phyloP scores from a whole-genome alignment of 1,284 basidiomycete species.

The Phlebopus sp. region DNA sequence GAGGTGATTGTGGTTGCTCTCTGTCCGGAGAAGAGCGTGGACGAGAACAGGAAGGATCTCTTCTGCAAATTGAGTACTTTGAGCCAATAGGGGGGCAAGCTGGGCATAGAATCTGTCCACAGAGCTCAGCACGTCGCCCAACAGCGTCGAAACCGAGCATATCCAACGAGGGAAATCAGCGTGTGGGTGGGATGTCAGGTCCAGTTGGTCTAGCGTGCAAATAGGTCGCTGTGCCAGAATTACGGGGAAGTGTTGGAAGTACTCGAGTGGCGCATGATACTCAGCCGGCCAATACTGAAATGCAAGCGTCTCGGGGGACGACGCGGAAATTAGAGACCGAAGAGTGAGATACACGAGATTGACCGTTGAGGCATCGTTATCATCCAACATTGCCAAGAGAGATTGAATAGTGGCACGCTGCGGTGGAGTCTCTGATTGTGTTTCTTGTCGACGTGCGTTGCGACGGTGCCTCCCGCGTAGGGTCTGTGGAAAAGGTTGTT shows the following conservation, averaged over 20 bases:
- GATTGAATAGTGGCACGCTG: conserved; percentile 52
- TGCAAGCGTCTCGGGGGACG: conserved; percentile 34
- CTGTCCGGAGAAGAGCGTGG: conserved; percentile 59
- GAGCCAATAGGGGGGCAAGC: conserved; percentile 55
- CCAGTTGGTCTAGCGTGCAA: conserved; percentile 38
- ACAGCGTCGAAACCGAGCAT: conserved; percentile 51
- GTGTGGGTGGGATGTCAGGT: conserved; percentile 39
- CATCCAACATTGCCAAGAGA: conserved; percentile 58
- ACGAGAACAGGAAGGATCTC: conserved; percentile 74
- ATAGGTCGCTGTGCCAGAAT: conserved; percentile 27
- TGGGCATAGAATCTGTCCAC: conserved; percentile 69
- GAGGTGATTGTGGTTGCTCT: conserved; percentile 18
- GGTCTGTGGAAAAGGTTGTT: conserved; percentile 39
- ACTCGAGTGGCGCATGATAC: conserved; percentile 48
- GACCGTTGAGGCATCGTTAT: conserved; percentile 46
- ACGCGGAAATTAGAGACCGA: conserved; percentile 50
- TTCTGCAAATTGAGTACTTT: conserved; percentile 59
- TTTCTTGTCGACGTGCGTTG: conserved; percentile 20
- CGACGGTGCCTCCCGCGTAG: conserved; percentile 41
- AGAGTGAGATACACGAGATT: conserved; percentile 63
- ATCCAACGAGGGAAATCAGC: conserved; percentile 67
- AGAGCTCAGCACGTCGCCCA: conserved; percentile 58
- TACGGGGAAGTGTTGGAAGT: conserved; percentile 47
- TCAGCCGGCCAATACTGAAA: conserved; percentile 40
- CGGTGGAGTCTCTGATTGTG: conserved; percentile 27